These are phyloP conservation scores for Nicotiana otophora DNA, from an alignment of 257 asterid genomes.

Conservation along the genomic window DNA sequence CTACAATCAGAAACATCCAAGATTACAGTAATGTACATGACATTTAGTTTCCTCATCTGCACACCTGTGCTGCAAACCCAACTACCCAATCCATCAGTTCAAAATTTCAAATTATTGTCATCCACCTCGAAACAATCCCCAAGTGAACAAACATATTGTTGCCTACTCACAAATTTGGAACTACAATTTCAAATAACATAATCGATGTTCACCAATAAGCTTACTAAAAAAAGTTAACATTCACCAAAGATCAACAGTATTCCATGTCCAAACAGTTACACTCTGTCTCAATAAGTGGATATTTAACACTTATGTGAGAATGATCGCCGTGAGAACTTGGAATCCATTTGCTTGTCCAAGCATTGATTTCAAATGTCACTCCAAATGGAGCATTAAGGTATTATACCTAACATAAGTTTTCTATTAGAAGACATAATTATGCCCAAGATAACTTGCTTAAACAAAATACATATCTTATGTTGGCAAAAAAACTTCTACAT, in stretches of 20 bases:
- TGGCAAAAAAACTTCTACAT: background rate
- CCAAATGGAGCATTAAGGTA: too few species aligned
- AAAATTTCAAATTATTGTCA: background rate
- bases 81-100: background rate
- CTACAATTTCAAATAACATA: background rate
- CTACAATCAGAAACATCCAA: constrained; percentile 25
- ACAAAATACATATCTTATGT: background rate
- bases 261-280: background rate
- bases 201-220: background rate
- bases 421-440: too few species aligned
- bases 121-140: background rate
- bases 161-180: background rate
- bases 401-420: too few species aligned
- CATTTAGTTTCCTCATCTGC: background rate
- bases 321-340: background rate
- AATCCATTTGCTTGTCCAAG: background rate
- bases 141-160: background rate
- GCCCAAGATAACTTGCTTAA: too few species aligned
- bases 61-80: background rate
- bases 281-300: background rate
- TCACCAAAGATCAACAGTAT: background rate
- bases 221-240: background rate
- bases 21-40: constrained; percentile 5
- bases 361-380: too few species aligned
- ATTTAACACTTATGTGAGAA: background rate